Percentiles rank a stretch among this genome's conserved stretches.
These are phyloP conservation scores for Barnettozyma salicaria DNA, from an alignment of 805 yeast species.

Conservation along the genomic window DNA sequence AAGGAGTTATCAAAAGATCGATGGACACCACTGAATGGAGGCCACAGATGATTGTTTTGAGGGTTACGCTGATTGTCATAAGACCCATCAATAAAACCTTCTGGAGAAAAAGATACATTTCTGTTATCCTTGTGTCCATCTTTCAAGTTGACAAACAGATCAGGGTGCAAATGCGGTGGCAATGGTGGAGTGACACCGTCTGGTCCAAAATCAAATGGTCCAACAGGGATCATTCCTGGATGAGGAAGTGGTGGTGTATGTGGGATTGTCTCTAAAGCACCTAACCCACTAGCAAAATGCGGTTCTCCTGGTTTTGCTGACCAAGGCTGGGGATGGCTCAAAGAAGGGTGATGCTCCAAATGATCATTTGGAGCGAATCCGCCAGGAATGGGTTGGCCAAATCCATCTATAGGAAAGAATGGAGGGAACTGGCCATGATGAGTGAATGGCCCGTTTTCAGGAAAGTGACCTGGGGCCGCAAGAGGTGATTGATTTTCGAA, in stretches of 20 bases:
- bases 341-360: conserved; percentile 8
- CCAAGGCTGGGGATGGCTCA: conserved; percentile 21
- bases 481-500: conserved; percentile 16
- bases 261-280: conserved; percentile 15
- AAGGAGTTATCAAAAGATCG: conserved; percentile 15
- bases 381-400: conserved; percentile 25
- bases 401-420: conserved; percentile 25
- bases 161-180: conserved; percentile 13
- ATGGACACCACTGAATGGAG: conserved; percentile 19
- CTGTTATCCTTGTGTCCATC: conserved; percentile 13
- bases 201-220: conserved; percentile 25
- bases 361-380: conserved; percentile 18
- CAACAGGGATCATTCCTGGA: conserved; percentile 25
- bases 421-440: conserved; percentile 25
- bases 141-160: conserved; percentile 13
- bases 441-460: conserved; percentile 5
- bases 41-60: conserved; percentile 23
- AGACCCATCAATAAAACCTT: conserved; percentile 7
- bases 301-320: conserved; percentile 20
- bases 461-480: conserved; percentile 26
- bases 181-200: conserved; percentile 20
- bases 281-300: conserved; percentile 14
- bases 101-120: conserved; percentile 10
- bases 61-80: conserved; percentile 13
- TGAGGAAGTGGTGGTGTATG: conserved; percentile 24